Conservation (phyloP, 2,329 filamentous ascomycete genomes). For the Harringtonia lauricola region DNA sequence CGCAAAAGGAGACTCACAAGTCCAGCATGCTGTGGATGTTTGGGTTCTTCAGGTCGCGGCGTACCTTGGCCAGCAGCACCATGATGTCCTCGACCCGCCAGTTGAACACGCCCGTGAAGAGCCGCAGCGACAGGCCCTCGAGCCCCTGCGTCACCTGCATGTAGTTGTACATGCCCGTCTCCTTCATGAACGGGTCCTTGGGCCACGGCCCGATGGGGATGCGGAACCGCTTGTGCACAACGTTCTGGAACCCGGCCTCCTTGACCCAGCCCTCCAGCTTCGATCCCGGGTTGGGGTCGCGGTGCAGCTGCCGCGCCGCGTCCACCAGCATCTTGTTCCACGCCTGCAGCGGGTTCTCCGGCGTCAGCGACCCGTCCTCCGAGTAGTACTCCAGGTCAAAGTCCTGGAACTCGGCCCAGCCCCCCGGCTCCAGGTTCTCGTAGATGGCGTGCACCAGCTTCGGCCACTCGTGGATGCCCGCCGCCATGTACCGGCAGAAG, state of each 20-base stretch:
- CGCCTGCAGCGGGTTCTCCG: constrained; percentile 4
- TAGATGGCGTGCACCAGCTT: constrained; percentile 6
- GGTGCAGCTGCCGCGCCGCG: constrained; percentile 10
- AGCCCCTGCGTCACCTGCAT: constrained; percentile 11
- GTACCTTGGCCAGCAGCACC: constrained; percentile 10
- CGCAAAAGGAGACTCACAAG: constrained; percentile 6
- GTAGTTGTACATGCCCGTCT: constrained; percentile 14
- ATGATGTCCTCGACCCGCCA: constrained; percentile 11
- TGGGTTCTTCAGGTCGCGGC: constrained; percentile 8
- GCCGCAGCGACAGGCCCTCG: constrained; percentile 10
- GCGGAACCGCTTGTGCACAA: constrained; percentile 30
- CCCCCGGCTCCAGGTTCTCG: constrained; percentile 13
- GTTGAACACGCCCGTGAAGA: constrained; percentile 15
- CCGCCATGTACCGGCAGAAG: constrained; percentile 10
- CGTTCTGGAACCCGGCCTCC: constrained; percentile 38
- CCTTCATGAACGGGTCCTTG: constrained; percentile 33
- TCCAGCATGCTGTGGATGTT: constrained; percentile 12
- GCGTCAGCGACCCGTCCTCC: constrained; percentile 9
- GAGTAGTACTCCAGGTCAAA: constrained; percentile 8
- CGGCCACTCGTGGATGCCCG: constrained; percentile 11
- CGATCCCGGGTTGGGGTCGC: constrained; percentile 12
- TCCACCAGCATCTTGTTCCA: constrained; percentile 10
- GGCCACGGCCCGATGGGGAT: constrained; percentile 37
- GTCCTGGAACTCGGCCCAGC: constrained; percentile 15
- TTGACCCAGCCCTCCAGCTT: constrained; percentile 26